phyloP scores from a whole-genome alignment of 257 asterid genomes.

The Solanum chiquidenum region DNA sequence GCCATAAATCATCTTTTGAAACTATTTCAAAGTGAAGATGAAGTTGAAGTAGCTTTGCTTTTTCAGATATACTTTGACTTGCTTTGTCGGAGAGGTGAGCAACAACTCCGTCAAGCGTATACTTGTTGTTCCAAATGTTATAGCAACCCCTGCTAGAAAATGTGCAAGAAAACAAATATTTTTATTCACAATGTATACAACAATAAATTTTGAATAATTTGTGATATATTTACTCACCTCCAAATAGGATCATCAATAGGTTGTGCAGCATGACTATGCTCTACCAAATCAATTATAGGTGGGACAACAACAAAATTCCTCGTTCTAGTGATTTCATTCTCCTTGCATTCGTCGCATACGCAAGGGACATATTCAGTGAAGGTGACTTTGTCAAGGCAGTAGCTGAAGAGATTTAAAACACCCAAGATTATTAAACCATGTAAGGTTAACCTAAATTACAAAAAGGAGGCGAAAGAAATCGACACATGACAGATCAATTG shows the following conservation, averaged over 20 bases:
- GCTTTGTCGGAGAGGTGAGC: conserved; percentile 48
- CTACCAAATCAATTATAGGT: neutral
- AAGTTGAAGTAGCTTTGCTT: conserved; percentile 25
- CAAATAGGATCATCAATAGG: conserved; percentile 43
- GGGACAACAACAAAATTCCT: neutral
- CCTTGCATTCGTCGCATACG: conserved; percentile 3
- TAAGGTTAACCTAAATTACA: no score
- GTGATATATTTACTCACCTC: conserved; percentile 34
- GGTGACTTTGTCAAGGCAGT: conserved; percentile 7
- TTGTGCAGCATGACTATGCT: neutral
- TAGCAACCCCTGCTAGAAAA: conserved; percentile 30
- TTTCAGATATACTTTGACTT: conserved; percentile 30
- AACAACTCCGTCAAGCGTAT: conserved; percentile 21
- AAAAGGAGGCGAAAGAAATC: no score
- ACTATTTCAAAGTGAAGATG: conserved; percentile 48
- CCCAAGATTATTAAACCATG: no score
- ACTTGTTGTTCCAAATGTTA: conserved; percentile 15
- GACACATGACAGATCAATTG: no score
- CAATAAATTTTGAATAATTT: neutral
- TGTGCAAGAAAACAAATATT: neutral
- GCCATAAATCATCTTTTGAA: conserved; percentile 53
- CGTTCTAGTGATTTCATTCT: neutral
- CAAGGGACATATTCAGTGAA: conserved; percentile 3
- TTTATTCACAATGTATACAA: neutral
- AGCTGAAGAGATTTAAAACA: neutral